Conservation (phyloP, 768 basidiomycete genomes). For the Lactarius tabidus region DNA sequence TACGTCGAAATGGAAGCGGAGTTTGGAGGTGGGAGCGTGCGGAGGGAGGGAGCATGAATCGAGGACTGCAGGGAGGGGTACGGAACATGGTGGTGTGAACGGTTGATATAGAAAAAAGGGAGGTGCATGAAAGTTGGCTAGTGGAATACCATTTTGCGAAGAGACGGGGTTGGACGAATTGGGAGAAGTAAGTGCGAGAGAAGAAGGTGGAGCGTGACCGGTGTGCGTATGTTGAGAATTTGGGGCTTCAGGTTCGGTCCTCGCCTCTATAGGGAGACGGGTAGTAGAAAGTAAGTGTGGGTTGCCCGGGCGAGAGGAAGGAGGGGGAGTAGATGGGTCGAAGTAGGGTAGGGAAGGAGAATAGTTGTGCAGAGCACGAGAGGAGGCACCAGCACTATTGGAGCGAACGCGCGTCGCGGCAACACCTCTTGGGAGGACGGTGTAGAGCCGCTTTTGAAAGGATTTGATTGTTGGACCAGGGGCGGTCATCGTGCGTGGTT, state of each 20-base stretch:
- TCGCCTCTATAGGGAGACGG: slow-evolving; percentile 45
- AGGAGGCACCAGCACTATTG: slow-evolving; percentile 36
- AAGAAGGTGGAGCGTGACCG: slow-evolving; percentile 35
- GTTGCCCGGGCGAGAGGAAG: slow-evolving; percentile 40
- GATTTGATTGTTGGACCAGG: slow-evolving; percentile 45
- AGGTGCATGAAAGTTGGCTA: slow-evolving; percentile 40
- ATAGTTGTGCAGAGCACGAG: slow-evolving; percentile 43
- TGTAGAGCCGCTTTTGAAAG: slow-evolving; percentile 50
- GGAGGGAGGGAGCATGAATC: slow-evolving; percentile 22
- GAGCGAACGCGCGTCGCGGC: slow-evolving; percentile 41
- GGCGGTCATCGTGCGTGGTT: slow-evolving; percentile 31
- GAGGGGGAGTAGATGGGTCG: slow-evolving; percentile 36
- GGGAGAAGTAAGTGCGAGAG: slow-evolving; percentile 44
- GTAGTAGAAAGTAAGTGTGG: slow-evolving; percentile 39
- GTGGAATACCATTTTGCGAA: slow-evolving; percentile 32
- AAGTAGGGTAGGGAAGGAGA: slow-evolving; percentile 38
- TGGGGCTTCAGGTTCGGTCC: slow-evolving; percentile 41
- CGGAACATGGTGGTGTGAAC: slow-evolving; percentile 21
- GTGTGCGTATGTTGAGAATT: slow-evolving; percentile 34
- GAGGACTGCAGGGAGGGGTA: slow-evolving; percentile 21
- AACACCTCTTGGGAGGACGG: slow-evolving; percentile 39
- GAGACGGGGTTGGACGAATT: slow-evolving; percentile 34
- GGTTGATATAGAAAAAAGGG: slow-evolving; percentile 33
- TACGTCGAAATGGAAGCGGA: slow-evolving; percentile 57
- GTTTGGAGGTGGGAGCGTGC: slow-evolving; percentile 32